Conservation (phyloP, 73 alveolate species). For the Paramecium caudatum region DNA sequence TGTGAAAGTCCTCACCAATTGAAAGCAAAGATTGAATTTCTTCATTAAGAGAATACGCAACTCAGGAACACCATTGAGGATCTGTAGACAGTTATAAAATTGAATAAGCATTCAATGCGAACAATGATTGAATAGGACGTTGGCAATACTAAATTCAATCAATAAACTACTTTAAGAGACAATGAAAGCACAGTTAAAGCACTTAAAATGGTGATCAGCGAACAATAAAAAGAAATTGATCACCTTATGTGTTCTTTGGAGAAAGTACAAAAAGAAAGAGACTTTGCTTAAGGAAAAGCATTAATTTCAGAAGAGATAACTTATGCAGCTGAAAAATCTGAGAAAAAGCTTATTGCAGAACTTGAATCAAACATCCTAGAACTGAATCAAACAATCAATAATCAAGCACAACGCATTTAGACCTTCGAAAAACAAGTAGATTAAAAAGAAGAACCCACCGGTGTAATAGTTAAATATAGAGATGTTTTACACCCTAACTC, state of each 20-base stretch:
- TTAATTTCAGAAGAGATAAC: conserved; percentile 58
- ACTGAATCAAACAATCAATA: conserved; percentile 28
- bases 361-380: conserved; percentile 31
- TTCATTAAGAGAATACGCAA: conserved; percentile 47
- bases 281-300: conserved; percentile 68
- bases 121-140: conserved; percentile 64
- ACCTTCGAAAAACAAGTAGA: conserved; percentile 38
- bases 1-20: conserved; percentile 61
- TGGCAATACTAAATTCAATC: conserved; percentile 35
- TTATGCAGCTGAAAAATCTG: conserved; percentile 66
- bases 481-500: conserved; percentile 62
- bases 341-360: conserved; percentile 34
- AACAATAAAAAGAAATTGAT: conserved; percentile 66
- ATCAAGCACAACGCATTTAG: conserved; percentile 11
- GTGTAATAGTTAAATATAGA: conserved; percentile 33
- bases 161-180: conserved; percentile 46
- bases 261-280: conserved; percentile 62
- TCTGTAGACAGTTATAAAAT: conserved; percentile 34
- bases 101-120: conserved; percentile 45
- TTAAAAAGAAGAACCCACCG: conserved; percentile 51
- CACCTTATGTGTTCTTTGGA: conserved; percentile 50
- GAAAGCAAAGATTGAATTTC: conserved; percentile 50
- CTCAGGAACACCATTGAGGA: conserved; percentile 41
- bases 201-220: conserved; percentile 22
- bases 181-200: conserved; percentile 45